Base-by-base conservation (phyloP, 2,329 filamentous ascomycete species). In the Tympanopsis confertula region DNA sequence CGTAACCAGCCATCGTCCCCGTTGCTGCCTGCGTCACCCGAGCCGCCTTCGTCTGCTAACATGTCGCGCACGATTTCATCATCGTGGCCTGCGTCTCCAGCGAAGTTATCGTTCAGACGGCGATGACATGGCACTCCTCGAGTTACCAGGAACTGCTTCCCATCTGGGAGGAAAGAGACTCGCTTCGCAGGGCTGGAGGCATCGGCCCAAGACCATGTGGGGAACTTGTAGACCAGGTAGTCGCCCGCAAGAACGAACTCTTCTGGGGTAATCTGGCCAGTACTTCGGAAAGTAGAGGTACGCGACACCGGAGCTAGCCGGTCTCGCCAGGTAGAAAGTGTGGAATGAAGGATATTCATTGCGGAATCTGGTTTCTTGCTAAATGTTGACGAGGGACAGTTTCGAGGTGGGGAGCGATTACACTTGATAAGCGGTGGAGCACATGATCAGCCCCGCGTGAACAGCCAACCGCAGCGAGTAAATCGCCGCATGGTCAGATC, bases 151-250 rank as follows among this genome's bases (percentile, higher is more conserved):
- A 87, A 98, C 70, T 98, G 91, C 65, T 96, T 98, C 37, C 83
- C 86, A 0, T 78, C 63, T 1, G 91, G 91, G 3, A 98, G 76
- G 55, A 94, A 85, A 46, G 69, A 66, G 39, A 85, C 84, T 45
- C 87, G 82, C 57, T 86, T 85, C 43, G 75, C 71, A 2, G 80
- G 74, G n/a, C 79, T 77, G 39, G 89, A 84, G 47, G 89, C 88
- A 51, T 91, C 86, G 46, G 83, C 79, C 91, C 91, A 98, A 36
- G 86, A 83, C 91, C 91, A 98, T 41, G 89, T 94, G 5, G 89
- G 91, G 63, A 98, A 98, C 68, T 95, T 96, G 78, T 93, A 94
- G 53, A 94, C 88, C 26, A 98, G 78, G 58, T 96, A 98, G 66
- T 98, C 91, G 50, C 91, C 91, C 3, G 91, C 91, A 3, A 84